These are phyloP conservation scores for Suillus placidus DNA, from an alignment of 768 basidiomycete species.

Conservation along the genomic window DNA sequence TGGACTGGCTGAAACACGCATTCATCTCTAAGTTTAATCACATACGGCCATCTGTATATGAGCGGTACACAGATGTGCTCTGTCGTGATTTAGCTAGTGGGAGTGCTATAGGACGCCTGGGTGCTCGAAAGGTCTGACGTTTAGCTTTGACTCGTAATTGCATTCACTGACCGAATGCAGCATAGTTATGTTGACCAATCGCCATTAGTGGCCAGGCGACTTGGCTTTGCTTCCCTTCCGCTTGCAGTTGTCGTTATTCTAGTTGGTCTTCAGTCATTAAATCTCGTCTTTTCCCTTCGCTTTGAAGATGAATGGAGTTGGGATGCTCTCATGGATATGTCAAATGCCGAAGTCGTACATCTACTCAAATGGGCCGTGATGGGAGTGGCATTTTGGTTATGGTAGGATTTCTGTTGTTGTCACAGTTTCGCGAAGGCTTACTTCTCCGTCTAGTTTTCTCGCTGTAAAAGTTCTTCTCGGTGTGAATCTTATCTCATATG, in stretches of 20 bases:
- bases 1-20: conserved; percentile 99
- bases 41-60: conserved; percentile 93
- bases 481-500: conserved; percentile 83
- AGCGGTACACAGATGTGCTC: conserved; percentile 92
- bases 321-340: conserved; percentile 36
- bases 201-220: conserved; percentile 87
- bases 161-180: conserved; percentile 37
- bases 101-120: conserved; percentile 66
- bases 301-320: conserved; percentile 42
- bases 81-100: conserved; percentile 90
- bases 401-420: conserved; percentile 53
- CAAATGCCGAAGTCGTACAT: conserved; percentile 52
- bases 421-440: not conserved
- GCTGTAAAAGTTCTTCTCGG: conserved; percentile 93
- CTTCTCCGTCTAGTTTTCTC: conserved; percentile 56
- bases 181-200: conserved; percentile 95
- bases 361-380: conserved; percentile 68
- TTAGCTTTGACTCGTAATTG: not conserved
- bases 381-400: conserved; percentile 77
- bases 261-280: conserved; percentile 72
- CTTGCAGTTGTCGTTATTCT: conserved; percentile 82
- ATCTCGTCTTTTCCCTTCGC: conserved; percentile 57
- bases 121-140: conserved; percentile 64
- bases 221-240: conserved; percentile 93
- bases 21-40: conserved; percentile 99